Base-by-base conservation (phyloP, 768 basidiomycete species). In the Neoboletus magnificus region DNA sequence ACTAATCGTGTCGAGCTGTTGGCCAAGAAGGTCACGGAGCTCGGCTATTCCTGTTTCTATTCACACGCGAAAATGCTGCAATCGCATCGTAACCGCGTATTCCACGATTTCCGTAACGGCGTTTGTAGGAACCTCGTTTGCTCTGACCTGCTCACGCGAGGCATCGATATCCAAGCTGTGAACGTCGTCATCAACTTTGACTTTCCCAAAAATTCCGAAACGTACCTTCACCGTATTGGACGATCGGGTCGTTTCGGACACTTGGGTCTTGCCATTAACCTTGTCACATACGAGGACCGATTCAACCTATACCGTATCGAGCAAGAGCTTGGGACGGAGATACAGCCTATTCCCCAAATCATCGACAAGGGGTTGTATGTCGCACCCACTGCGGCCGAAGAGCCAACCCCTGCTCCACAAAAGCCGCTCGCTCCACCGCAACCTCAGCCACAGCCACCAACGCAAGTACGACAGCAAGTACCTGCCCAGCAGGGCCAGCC, bases 131-230 rank as follows among this genome's bases (percentile, higher is more conserved):
- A 99, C 77, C 87, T 99, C 62, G 96, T 99, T 70, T 99, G 96
- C 78, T 88, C 86, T 50, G 96, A 99, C 76, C 85, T 99, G 60
- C 87, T 99, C 68, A 99, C 96, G 23, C 91, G 96, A 62, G 96
- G 96, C 76, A 99, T 99, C 72, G 96, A 99, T 74, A 99, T 99
- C 70, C 97, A 98, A 77, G 97, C 96, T 56, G 96, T 99, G 59
- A 99, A 99, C 75, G 97, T 98, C 71, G 96, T 99, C 67, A 98
- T 99, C 82, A 98, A 98, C 77, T 99, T 99, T 68, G 96, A 99
- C 72, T 97, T 98, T 75, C 96, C 96, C 57, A 97, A 98, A 82
- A 98, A 95, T 71, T 91, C 93, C 57, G 97, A 99, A 74, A 98
- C 96, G 4, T 99, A 99, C 74, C 86, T 99, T 22, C 96, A 99